Percentiles rank a stretch among this genome's conserved stretches.
Conservation (phyloP, 164 flowering plant species). For the Houttuynia cordata region DNA sequence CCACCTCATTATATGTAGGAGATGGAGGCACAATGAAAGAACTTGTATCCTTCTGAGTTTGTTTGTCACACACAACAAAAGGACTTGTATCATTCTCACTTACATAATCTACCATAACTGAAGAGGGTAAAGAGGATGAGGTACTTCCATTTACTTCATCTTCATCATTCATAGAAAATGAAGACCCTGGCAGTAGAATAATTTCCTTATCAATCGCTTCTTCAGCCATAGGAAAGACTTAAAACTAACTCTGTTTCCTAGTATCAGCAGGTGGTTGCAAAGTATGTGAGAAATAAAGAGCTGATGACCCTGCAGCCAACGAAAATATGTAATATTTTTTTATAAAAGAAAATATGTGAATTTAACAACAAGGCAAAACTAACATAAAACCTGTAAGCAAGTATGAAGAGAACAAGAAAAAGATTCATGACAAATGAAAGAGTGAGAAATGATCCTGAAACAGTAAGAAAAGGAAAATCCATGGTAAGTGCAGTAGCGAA, state of each 20-base stretch:
- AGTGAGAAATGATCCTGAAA: no score
- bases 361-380: no score
- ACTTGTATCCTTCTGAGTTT: not conserved
- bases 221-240: not conserved
- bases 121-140: not conserved
- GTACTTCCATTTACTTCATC: not conserved
- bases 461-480: no score
- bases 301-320: not conserved
- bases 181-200: not conserved
- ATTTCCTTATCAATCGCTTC: not conserved
- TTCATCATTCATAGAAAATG: not conserved
- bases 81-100: not conserved
- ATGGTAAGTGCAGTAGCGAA: no score
- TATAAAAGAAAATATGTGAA: no score
- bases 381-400: no score
- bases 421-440: no score
- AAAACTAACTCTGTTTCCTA: not conserved
- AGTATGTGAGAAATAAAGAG: not conserved
- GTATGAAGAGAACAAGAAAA: no score
- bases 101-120: not conserved
- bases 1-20: not conserved
- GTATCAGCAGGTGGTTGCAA: not conserved
- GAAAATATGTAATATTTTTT: not conserved
- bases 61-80: not conserved
- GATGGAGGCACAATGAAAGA: not conserved